Percentiles rank a stretch among this genome's conserved stretches.
Evolutionary conservation across 2,329 filamentous ascomycete genomes (phyloP).

Genomic region (Verticillium nonalfalfae): DNA sequence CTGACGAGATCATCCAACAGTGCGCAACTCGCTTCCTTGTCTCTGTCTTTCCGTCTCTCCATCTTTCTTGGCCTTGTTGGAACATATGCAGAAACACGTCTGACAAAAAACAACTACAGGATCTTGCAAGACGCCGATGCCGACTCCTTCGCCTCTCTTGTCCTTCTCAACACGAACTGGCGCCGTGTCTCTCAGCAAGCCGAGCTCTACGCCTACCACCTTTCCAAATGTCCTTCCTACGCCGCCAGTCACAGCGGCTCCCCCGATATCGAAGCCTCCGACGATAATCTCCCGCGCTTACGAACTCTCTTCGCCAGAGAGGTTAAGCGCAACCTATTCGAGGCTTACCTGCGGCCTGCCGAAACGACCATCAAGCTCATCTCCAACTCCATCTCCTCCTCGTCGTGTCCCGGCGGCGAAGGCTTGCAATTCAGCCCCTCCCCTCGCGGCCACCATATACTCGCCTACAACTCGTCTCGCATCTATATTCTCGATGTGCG

Average conservation of each 20-base stretch:
- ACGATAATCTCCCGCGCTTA: constrained; percentile 46
- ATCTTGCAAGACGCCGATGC: constrained; percentile 56
- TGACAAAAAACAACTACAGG: constrained; percentile 26
- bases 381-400: constrained; percentile 78
- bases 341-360: constrained; percentile 64
- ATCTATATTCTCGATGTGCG: constrained; percentile 72
- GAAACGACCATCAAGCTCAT: constrained; percentile 72
- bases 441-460: constrained; percentile 63
- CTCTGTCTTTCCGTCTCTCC: constrained; percentile 4
- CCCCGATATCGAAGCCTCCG: constrained; percentile 22
- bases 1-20: constrained; percentile 66
- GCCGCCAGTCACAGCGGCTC: constrained; percentile 37
- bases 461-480: constrained; percentile 80
- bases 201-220: constrained; percentile 56
- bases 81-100: no score
- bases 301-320: constrained; percentile 63
- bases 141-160: constrained; percentile 59
- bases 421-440: constrained; percentile 81
- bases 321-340: constrained; percentile 71
- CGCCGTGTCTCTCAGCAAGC: constrained; percentile 55
- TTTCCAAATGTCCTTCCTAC: constrained; percentile 55
- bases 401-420: constrained; percentile 75
- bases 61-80: constrained; percentile 6
- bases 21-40: constrained; percentile 19
- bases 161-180: constrained; percentile 61